Evolutionary conservation across 192 early-diverging fungal species (phyloP).

Genomic region (Diversispora epigaea): DNA sequence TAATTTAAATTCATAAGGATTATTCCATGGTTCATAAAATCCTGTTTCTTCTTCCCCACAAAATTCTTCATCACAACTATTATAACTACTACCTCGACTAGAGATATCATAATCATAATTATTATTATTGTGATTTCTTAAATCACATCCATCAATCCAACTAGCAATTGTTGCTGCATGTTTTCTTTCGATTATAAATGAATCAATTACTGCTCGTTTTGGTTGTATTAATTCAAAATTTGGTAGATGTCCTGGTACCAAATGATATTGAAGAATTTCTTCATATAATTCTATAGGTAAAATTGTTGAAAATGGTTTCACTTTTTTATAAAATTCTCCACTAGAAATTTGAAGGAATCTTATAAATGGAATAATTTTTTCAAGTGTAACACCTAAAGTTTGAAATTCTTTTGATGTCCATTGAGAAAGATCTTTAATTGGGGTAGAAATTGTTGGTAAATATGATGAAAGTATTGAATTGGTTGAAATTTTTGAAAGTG

Average conservation of each 20-base stretch:
- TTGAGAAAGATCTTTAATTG: neutral
- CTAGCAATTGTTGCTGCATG: slow-evolving; percentile 17
- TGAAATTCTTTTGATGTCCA: slow-evolving; percentile 14
- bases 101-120: neutral
- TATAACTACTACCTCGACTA: neutral
- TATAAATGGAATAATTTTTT: slow-evolving; percentile 5
- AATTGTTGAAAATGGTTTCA: slow-evolving; percentile 5
- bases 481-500: neutral
- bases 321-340: slow-evolving; percentile 24
- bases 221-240: neutral
- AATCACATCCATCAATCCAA: slow-evolving; percentile 24
- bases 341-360: slow-evolving; percentile 14
- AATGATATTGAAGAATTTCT: slow-evolving; percentile 18
- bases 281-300: slow-evolving; percentile 15
- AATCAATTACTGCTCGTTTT: neutral
- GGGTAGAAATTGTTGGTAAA: neutral
- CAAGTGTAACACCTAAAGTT: neutral
- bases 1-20: slow-evolving; percentile 28
- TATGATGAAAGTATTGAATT: neutral
- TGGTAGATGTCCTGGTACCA: neutral
- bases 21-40: neutral
- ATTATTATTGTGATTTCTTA: neutral
- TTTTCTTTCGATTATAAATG: slow-evolving; percentile 6
- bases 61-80: neutral
- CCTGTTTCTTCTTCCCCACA: neutral